Evolutionary conservation across 495 filamentous ascomycete species (phyloP), one percentile per base, ranked within the genome.

Genomic region (Penicillium chermesinum): DNA sequence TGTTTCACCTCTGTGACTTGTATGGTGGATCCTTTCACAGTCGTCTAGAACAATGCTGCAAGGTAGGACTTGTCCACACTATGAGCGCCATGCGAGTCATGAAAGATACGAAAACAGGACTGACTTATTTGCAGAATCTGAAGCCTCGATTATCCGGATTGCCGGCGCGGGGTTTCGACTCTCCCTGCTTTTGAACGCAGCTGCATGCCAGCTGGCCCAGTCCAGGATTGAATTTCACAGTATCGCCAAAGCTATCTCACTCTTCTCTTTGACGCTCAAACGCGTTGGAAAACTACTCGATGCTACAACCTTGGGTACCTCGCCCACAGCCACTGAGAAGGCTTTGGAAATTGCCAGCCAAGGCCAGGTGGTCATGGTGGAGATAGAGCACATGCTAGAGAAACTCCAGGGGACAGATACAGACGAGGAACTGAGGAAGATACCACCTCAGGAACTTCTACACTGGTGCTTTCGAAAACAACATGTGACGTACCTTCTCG

Each of bases 391-490:
- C 32, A 75, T 75, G 71, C 49, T 71, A 32, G 67, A 74, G 16
- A 56, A 64, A 20, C 46, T 64, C 6, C 66, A 74, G 42, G 64
- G 44, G 41, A 65, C 59, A 0, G 71, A 72, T 41, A 47, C 60
- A 2, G 36, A 67, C 8, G 62, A 59, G 3, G 45, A 65, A 12
- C 37, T 67, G 25, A 57, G 50, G 27, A 46, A 49, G 13, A 61
- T 70, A 16, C 58, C 61, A 2, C 49, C 73, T 15, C 62, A 59
- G n/a, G 63, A 74, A 25, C 66, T 64, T 27, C 46, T 72, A 37
- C 71, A 68, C 27, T 71, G 67, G 63, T 74, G 66, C 40, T 75
- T 74, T 41, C 66, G 64, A 50, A 72, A 69, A 46, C 63, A 69
- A 37, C 66, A 70, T 40, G 65, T 73, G 32, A 66, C 67, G 1